phyloP scores from a whole-genome alignment of 371 early-diverging fungal species.

The Massospora cicadina region DNA sequence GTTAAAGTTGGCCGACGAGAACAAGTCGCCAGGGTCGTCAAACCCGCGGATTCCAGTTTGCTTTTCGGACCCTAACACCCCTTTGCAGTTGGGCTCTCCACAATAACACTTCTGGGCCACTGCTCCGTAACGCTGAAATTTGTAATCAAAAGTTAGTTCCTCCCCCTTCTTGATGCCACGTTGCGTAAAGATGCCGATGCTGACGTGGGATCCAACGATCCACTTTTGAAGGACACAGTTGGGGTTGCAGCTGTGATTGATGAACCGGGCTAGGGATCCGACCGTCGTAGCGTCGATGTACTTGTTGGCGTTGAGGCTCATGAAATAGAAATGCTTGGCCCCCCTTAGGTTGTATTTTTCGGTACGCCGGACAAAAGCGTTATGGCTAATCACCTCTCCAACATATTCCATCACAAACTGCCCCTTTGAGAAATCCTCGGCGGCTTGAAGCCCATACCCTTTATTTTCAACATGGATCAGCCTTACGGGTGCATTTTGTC shows the following conservation, averaged over 20 bases:
- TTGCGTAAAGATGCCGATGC: constrained; percentile 68
- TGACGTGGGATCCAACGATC: constrained; percentile 58
- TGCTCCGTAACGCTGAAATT: constrained; percentile 68
- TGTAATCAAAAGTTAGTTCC: constrained; percentile 88
- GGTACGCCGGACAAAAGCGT: constrained; percentile 62
- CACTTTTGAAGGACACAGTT: constrained; percentile 78
- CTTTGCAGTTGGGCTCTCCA: constrained; percentile 61
- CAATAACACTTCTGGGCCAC: constrained; percentile 86
- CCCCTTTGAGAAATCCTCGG: constrained; percentile 36
- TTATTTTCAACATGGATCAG: constrained; percentile 76
- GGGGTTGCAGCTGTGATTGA: constrained; percentile 87
- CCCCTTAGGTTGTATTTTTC: constrained; percentile 59
- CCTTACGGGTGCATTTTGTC: constrained; percentile 67
- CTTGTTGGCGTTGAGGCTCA: constrained; percentile 74
- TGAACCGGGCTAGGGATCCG: constrained; percentile 80
- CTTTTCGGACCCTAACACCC: constrained; percentile 14
- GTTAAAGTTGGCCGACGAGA: constrained; percentile 16
- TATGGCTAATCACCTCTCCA: constrained; percentile 77
- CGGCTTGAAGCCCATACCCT: constrained; percentile 78
- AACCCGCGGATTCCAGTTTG: constrained; percentile 18
- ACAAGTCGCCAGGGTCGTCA: constrained; percentile 21
- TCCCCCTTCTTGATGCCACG: constrained; percentile 46
- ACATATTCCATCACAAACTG: constrained; percentile 88
- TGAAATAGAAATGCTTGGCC: constrained; percentile 89
- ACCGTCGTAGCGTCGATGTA: constrained; percentile 87